Evolutionary conservation across 805 yeast genomes (phyloP), one percentile per base, ranked within the genome.

Genomic region (Wickerhamomyces alni): DNA sequence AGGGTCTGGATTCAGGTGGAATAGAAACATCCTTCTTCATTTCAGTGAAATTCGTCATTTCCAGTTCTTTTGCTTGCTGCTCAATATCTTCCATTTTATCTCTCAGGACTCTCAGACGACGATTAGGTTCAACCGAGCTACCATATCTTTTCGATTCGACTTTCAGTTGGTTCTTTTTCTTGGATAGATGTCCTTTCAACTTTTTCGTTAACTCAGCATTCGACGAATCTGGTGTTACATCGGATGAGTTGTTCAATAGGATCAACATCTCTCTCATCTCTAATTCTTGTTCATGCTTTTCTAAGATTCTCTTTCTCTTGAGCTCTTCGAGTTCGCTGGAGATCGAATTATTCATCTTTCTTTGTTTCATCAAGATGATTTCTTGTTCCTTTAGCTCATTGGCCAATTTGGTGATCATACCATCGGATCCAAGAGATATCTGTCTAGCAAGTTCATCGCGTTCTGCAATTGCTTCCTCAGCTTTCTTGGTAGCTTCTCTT

Each of bases 51-150:
- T 87, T 93, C 17, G 85, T 82, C 75, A 78, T 81, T 57, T 91
- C 97, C 42, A 91, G 69, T 52, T 83, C 85, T 44, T 94, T 67
- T 0, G 96, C 96, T 65, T 86, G 85, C 35, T 75, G 74, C 55
- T 86, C 95, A 38, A 89, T 70, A 46, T 77, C 81, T 43, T 85
- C 94, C 95, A 87, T 87, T 55, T 82, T 75, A 51, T 82, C 86
- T 40, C 96, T 70, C 50, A 89, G 67, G 33, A 77, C 80, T 44
- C 93, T 71, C 37, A 88, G 63, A 47, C 91, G 68, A 3, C 83
- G 74, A 51, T 83, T 82, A 4, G 96, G 95, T 55, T 86, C 95
- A 21, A 80, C 74, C 22, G 71, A 67, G 6, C 72, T 55, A 36
- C 77, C 77, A 63, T 65, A 72, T 47, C 63, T 61, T 33, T 67